A percentile compares a stretch with the other conserved stretches of the same genome.
These are phyloP conservation scores for Tolypocladium pustulatum DNA, from an alignment of 2,329 filamentous ascomycete species.

Conservation along the genomic window DNA sequence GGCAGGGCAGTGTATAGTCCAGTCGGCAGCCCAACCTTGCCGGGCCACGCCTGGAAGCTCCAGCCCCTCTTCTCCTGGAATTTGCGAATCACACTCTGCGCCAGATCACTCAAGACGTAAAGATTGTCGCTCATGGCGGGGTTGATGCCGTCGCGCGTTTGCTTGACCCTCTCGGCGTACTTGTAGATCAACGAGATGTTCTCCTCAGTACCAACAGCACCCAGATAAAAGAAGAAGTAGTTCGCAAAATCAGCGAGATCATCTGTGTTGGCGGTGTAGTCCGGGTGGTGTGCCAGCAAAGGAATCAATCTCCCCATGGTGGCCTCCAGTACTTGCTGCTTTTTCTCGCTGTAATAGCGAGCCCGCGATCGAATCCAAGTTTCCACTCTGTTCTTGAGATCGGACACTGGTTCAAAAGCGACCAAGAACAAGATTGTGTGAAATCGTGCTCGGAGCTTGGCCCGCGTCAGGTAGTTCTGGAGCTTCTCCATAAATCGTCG, in stretches of 20 bases:
- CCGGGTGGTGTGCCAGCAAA: slow-evolving; percentile 85
- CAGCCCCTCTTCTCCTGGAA: slow-evolving; percentile 83
- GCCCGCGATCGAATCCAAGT: slow-evolving; percentile 85
- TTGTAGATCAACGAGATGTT: slow-evolving; percentile 86
- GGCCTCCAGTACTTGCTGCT: slow-evolving; percentile 62
- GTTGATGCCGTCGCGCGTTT: slow-evolving; percentile 70
- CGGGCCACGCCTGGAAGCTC: slow-evolving; percentile 73
- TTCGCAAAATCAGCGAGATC: slow-evolving; percentile 73
- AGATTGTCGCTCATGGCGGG: slow-evolving; percentile 60
- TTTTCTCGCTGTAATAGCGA: slow-evolving; percentile 48
- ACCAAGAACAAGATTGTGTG: slow-evolving; percentile 84
- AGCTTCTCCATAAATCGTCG: slow-evolving; percentile 72
- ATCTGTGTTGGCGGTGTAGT: slow-evolving; percentile 58
- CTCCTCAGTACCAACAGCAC: slow-evolving; percentile 69
- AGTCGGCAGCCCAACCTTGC: slow-evolving; percentile 69
- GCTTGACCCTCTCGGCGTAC: slow-evolving; percentile 86
- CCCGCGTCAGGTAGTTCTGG: slow-evolving; percentile 78
- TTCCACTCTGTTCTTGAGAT: slow-evolving; percentile 62
- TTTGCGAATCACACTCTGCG: slow-evolving; percentile 69
- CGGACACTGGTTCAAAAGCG: slow-evolving; percentile 75
- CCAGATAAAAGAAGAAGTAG: slow-evolving; percentile 86
- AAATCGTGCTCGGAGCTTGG: slow-evolving; percentile 63
- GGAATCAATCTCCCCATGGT: slow-evolving; percentile 76
- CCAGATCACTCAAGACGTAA: slow-evolving; percentile 80
- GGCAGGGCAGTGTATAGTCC: slow-evolving; percentile 68